Base-by-base conservation (phyloP, 371 early-diverging fungal genomes). In the Syncephalastrum racemosum region DNA sequence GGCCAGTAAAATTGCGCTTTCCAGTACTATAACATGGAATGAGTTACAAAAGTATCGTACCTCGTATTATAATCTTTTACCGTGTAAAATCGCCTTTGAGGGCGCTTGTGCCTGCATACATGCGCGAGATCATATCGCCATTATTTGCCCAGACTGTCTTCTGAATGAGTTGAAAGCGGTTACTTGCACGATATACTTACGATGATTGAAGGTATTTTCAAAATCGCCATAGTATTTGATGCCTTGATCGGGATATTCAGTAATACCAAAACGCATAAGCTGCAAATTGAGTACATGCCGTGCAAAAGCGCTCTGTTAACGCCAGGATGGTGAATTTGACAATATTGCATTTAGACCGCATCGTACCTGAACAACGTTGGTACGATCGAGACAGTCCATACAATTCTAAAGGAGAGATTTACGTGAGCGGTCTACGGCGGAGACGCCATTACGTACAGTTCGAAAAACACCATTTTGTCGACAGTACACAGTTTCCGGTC, bases 351-450 rank as follows among this genome's bases (percentile, higher is more conserved):
- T 31, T 5, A 8, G 2, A 31, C 3, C 2, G 36, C 10, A 31
- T 12, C 36, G 10, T 31, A 77, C 78, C 67, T 79, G 99, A 2
- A 98, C 95, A 5, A 99, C 96, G 63, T 99, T 99, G 19, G 99
- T 99, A 59, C 99, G 85, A 73, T 99, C 99, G 13, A 99, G 70
- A 70, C 98, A 99, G 81, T 99, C 99, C 89, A 99, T 97, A 69
- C 99, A 99, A 67, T 99, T 99, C 79, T 78, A 58, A 7, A 51
- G 46, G 8, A 4, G 10, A 51, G 44, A 27, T 13, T 7, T 5
- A 24, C 15, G 2, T 50, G 13, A 50, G 15, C 31, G 8, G 18
- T 16, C 10, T 43, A 57, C 15, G 10, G 4, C 0, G 14, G 14
- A 18, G 13, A 47, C 42, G 1, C 23, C 14, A 3, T 2, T 43